phyloP scores from a whole-genome alignment of 2,329 filamentous ascomycete genomes.

The Penicillium sp. region DNA sequence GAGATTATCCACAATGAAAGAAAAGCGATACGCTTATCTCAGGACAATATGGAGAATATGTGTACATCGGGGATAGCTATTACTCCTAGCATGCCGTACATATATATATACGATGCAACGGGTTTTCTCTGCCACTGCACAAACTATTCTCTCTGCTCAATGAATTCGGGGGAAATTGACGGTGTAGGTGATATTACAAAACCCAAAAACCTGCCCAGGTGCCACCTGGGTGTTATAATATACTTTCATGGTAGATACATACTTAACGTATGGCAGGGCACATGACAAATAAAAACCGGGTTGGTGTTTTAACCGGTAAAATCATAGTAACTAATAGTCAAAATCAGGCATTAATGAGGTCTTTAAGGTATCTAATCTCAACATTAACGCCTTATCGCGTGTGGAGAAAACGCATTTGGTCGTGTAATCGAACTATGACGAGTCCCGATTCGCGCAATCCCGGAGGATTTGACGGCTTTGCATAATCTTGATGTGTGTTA shows the following conservation, averaged over 20 bases:
- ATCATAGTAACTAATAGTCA: no score
- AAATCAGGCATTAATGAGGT: not conserved
- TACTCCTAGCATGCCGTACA: not conserved
- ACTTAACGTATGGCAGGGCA: no score
- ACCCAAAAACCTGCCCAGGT: not conserved
- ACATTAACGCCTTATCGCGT: not conserved
- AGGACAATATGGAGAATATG: not conserved
- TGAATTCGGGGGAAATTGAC: not conserved
- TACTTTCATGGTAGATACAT: no score
- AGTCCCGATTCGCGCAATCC: not conserved
- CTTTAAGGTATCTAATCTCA: not conserved
- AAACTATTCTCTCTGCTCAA: not conserved
- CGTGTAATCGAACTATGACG: not conserved
- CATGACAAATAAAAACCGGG: no score
- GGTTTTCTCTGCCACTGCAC: not conserved
- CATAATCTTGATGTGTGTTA: not conserved
- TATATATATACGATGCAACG: not conserved
- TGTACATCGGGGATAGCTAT: not conserved
- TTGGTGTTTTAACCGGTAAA: no score
- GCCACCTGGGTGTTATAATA: no score
- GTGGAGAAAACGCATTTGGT: not conserved
- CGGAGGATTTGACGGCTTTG: not conserved
- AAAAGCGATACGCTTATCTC: not conserved
- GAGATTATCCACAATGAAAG: not conserved
- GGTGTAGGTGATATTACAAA: not conserved